A percentile compares a stretch with the other conserved stretches of the same genome.
Conservation (phyloP, 257 asterid genomes). For the Primulina eburnea region DNA sequence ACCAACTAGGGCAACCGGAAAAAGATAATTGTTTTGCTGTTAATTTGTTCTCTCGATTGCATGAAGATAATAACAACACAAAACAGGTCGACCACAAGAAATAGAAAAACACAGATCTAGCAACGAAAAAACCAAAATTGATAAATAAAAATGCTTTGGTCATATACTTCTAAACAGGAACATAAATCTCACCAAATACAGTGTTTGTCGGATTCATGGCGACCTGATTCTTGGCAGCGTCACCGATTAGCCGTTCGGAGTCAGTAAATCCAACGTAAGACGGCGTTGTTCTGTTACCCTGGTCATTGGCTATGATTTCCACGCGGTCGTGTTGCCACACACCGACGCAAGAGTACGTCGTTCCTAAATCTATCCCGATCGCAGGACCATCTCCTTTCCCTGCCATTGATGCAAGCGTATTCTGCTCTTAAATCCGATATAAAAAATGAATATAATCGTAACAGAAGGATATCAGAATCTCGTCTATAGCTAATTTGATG, state of each 20-base stretch:
- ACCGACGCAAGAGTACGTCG: slow-evolving; percentile 85
- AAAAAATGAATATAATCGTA: slow-evolving; percentile 12
- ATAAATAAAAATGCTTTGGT: background rate
- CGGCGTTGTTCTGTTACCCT: slow-evolving; percentile 86
- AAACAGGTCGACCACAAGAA: no score
- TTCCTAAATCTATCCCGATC: slow-evolving; percentile 84
- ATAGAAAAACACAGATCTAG: slow-evolving; percentile 9
- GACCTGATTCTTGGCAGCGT: slow-evolving; percentile 90
- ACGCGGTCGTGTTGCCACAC: slow-evolving; percentile 96
- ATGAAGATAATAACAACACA: no score
- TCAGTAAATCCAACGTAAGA: slow-evolving; percentile 80
- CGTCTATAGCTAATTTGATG: slow-evolving; percentile 20
- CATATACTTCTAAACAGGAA: background rate
- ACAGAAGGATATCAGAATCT: background rate
- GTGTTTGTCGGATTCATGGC: slow-evolving; percentile 88
- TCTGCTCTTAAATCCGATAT: slow-evolving; percentile 15
- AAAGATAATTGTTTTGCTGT: no score
- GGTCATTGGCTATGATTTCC: slow-evolving; percentile 84
- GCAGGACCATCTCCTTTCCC: slow-evolving; percentile 88
- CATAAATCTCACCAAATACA: slow-evolving; percentile 55
- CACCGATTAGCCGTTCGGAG: slow-evolving; percentile 79
- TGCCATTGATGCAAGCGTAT: slow-evolving; percentile 44
- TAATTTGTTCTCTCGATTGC: no score
- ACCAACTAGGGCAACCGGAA: no score
- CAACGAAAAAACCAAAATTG: background rate